Evolutionary conservation across 306 rosid species (phyloP), one percentile per base, ranked within the genome.

Genomic region (Fragaria ananassa): DNA sequence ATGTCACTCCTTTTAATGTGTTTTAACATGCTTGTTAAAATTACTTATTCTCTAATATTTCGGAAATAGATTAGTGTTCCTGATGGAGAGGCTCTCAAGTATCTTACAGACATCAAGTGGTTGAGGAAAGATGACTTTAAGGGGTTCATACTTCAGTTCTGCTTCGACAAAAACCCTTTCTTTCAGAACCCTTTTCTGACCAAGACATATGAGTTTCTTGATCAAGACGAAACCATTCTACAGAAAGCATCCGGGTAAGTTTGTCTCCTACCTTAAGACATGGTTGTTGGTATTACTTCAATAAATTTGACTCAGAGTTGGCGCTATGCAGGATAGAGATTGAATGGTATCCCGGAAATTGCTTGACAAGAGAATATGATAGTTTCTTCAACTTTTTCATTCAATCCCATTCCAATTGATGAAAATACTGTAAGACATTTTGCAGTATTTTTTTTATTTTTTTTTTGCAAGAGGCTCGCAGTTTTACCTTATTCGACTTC

Each of bases 341-440:
- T 78, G 93, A 93, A 62, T 93, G 98, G 98, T 76, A 69, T 80
- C 82, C 88, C 1, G 98, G 89, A 64, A 91, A 93, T 71, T 88
- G 95, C 62, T 82, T 93, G 82, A 89, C 97, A n/a, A 42, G 89
- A 91, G 75, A 93, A 91, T 91, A 92, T 83, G 97, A 91, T 58
- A 93, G 98, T 71, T 93, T 93, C 88, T 93, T 93, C 78, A 88
- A 93, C 79, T 86, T 89, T 80, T 93, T 93, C 75, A 89, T 93
- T 93, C 75, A 89, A 42, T 73, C 98, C 98, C 34, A 95, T 96
- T 1, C 87, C 88, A 72, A 88, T 91, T 47, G 91, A 93, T 31
- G 97, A 93, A 79, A 90, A 89, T 75, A 18, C 79, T 61, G 98
- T 91, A 89, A 27, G 83, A 14, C 62, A 15, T 6, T 68, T 23